Percentiles rank a stretch among this genome's conserved stretches.
Evolutionary conservation across 805 yeast species (phyloP).

Genomic region (Wickerhamiella domercqiae): DNA sequence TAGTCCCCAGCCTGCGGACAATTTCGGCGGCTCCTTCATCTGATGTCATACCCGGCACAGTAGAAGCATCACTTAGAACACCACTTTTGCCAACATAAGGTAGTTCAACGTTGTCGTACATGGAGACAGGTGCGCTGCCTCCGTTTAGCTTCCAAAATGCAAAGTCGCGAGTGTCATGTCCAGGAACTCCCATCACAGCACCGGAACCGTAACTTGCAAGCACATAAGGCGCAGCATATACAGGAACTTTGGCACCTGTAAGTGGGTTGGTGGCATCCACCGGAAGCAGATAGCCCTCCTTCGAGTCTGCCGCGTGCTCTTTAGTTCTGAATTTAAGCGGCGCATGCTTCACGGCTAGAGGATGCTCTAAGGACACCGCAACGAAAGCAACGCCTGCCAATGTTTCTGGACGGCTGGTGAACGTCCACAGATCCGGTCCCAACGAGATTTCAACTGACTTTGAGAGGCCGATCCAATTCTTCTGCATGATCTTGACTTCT

Average conservation of each 20-base stretch:
- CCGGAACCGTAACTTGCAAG: slow-evolving; percentile 73
- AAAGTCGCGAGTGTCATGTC: slow-evolving; percentile 72
- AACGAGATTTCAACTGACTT: slow-evolving; percentile 61
- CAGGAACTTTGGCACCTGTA: slow-evolving; percentile 37
- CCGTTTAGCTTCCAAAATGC: slow-evolving; percentile 59
- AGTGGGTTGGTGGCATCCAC: slow-evolving; percentile 43
- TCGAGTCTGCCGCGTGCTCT: slow-evolving; percentile 33
- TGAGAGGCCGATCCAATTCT: slow-evolving; percentile 86
- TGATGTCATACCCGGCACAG: slow-evolving; percentile 34
- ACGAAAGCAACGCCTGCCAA: slow-evolving; percentile 67
- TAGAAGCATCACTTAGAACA: slow-evolving; percentile 32
- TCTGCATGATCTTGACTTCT: slow-evolving; percentile 80
- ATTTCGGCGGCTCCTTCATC: slow-evolving; percentile 39
- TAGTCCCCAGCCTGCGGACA: slow-evolving; percentile 27
- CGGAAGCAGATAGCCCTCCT: slow-evolving; percentile 43
- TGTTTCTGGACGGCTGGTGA: slow-evolving; percentile 87
- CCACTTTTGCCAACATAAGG: slow-evolving; percentile 33
- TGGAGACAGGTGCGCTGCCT: slow-evolving; percentile 4
- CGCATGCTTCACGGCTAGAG: slow-evolving; percentile 30
- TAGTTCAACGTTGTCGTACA: slow-evolving; percentile 4
- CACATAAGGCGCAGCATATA: slow-evolving; percentile 85
- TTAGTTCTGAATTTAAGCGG: slow-evolving; percentile 25
- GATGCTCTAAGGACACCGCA: slow-evolving; percentile 63
- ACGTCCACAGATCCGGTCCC: slow-evolving; percentile 33
- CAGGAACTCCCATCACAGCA: slow-evolving; percentile 98